Evolutionary conservation across 306 rosid genomes (phyloP), one percentile per base, ranked within the genome.

Genomic region (Acacia confusa): DNA sequence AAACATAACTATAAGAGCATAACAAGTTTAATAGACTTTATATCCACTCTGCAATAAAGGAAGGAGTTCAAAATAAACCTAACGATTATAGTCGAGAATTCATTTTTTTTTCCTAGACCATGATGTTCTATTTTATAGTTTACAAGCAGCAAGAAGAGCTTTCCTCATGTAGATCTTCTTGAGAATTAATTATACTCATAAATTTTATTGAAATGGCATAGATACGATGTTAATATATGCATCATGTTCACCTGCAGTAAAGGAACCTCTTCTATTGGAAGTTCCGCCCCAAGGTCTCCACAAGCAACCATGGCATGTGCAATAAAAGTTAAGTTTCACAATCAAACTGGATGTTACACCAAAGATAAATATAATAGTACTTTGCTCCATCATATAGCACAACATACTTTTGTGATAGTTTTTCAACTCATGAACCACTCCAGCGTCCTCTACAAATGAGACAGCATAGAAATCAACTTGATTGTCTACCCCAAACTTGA

Each of bases 251-350:
- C n/a, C n/a, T n/a, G n/a, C n/a, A n/a, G n/a, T n/a, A n/a, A n/a
- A n/a, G n/a, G n/a, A n/a, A n/a, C n/a, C n/a, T n/a, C n/a, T n/a
- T n/a, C n/a, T n/a, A n/a, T n/a, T n/a, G n/a, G n/a, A n/a, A n/a
- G n/a, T 82, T 95, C 99, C 81, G 99, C 99, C 82, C 99, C 99
- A 80, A 95, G 99, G 87, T 95, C 99, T 82, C 99, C 99, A 70
- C 98, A 98, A 90, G 99, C 99, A 78, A 92, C 97, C 99, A 95
- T 93, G 36, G 98, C 99, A 98, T 95, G 75, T 70, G 80, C 68
- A 71, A 83, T 61, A 61, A 65, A 80, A 69, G 24, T 74, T 81
- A 80, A 64, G n/a, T 77, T 79, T 44, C 7, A 68, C 45, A 63
- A 68, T 74, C 76, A 80, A 82, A 61, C 61, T 22, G 68, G 34